Evolutionary conservation across 768 basidiomycete species (phyloP).

Genomic region (Serendipita indica): DNA sequence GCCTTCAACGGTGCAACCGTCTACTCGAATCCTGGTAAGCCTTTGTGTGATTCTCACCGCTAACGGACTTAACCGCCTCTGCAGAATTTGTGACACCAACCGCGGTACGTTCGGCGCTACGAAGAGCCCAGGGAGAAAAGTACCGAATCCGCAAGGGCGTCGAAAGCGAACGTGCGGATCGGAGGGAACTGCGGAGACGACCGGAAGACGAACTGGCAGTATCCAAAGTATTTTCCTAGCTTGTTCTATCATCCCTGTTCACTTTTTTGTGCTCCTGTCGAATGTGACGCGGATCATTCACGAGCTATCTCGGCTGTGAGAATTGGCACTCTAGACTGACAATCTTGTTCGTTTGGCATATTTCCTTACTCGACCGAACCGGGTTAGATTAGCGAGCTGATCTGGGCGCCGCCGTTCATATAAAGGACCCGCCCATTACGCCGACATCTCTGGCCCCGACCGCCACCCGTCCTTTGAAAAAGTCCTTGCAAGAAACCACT

Average conservation of each 20-base stretch:
- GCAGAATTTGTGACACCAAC: constrained; percentile 88
- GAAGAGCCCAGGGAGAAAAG: constrained; percentile 60
- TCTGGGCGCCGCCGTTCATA: neutral
- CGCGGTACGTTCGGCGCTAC: constrained; percentile 52
- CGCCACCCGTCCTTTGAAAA: neutral
- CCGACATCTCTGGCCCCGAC: constrained; percentile 6
- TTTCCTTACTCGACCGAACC: neutral
- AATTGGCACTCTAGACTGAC: too few relatives aligned
- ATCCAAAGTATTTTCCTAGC: constrained; percentile 76
- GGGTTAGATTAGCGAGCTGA: constrained; percentile 1
- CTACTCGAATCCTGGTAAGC: constrained; percentile 93
- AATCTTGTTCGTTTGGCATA: too few relatives aligned
- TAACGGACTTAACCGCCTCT: constrained; percentile 11
- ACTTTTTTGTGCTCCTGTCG: neutral
- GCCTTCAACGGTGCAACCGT: constrained; percentile 91
- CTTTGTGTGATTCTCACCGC: neutral
- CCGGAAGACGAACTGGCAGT: constrained; percentile 72
- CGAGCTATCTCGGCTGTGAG: too few relatives aligned
- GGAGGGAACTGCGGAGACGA: constrained; percentile 48
- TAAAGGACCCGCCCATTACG: constrained; percentile 8
- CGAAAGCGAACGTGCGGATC: constrained; percentile 44
- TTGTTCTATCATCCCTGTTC: neutral
- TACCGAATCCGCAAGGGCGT: constrained; percentile 74
- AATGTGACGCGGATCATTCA: too few relatives aligned
- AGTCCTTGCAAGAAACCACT: constrained; percentile 19